Percentiles rank a stretch among this genome's conserved stretches.
Evolutionary conservation across 345 rosid species (phyloP).

Genomic region (Salix koriyanagi): DNA sequence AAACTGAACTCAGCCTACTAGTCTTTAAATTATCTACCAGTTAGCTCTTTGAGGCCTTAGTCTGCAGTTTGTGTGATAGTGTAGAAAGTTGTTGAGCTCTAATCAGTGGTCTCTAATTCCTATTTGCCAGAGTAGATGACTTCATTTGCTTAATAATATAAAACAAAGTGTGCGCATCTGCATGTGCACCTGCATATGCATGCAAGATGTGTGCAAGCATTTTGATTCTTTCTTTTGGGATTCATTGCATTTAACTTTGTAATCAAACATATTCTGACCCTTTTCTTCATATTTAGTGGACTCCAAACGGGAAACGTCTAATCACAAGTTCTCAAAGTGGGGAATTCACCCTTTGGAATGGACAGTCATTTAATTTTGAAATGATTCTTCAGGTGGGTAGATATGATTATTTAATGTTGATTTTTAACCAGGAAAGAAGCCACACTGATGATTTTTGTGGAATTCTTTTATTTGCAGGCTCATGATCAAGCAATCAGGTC

Average conservation of each 20-base stretch:
- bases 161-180: neutral
- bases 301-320: conserved; percentile 93
- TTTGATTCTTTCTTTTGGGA: neutral
- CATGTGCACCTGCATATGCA: neutral
- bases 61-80: neutral
- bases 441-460: conserved; percentile 3
- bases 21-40: neutral
- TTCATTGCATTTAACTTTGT: neutral
- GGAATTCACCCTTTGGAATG: conserved; percentile 98
- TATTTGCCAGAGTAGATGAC: neutral
- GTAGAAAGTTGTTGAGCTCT: neutral
- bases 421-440: neutral
- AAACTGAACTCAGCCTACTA: neutral
- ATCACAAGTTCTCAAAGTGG: conserved; percentile 97
- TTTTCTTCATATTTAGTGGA: conserved; percentile 60
- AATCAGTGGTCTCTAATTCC: neutral
- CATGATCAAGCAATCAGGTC: conserved; percentile 99
- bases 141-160: neutral
- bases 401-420: neutral
- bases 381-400: conserved; percentile 86
- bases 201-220: neutral
- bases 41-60: neutral
- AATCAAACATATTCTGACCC: conserved; percentile 20
- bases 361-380: conserved; percentile 94
- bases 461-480: conserved; percentile 46